Base-by-base conservation (phyloP, 1,284 basidiomycete genomes). In the Pyrrhoderma noxium region DNA sequence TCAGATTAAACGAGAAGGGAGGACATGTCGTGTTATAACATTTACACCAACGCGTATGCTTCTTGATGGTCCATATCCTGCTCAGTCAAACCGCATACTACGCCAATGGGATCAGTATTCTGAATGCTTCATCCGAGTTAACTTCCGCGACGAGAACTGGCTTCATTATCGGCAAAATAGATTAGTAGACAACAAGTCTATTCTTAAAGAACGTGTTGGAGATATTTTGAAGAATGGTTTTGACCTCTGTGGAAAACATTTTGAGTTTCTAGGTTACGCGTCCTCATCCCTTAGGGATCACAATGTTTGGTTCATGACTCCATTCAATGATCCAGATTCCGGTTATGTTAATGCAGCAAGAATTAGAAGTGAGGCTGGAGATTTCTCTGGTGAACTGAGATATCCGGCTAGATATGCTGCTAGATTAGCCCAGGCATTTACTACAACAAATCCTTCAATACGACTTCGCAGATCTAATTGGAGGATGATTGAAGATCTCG, bases 401-500 rank as follows among this genome's bases (percentile, higher is more conserved):
- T 72, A 70, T 34, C 87, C 88, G 4, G 86, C 87, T 1, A 85
- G 85, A 61, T 89, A 80, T 61, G 88, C 86, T 8, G 89, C 89
- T 13, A 75, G 89, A 27, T 70, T 92, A 58, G 84, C 85, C 5
- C 89, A 90, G 65, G 86, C 87, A 0, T 91, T 91, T 60, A 87
- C 85, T 0, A 82, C 83, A 1, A 91, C 89, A 2, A 80, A 86
- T 60, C 79, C 80, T 0, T 85, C 84, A 0, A 74, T 89, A 22
- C 64, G 64, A 14, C 77, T 90, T 41, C 55, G 54, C 2, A 64
- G 64, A n/a, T 58, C 70, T 40, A 71, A 87, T 58, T 85, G 84
- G 82, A 72, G 76, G 51, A 68, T 73, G 55, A 71, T 85, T 38
- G 62, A 64, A 0, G 84, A 87, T 60, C 64, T 87, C 4, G 68